Evolutionary conservation across 1,139 yeast species (phyloP).

Genomic region (Geotrichum reessii): DNA sequence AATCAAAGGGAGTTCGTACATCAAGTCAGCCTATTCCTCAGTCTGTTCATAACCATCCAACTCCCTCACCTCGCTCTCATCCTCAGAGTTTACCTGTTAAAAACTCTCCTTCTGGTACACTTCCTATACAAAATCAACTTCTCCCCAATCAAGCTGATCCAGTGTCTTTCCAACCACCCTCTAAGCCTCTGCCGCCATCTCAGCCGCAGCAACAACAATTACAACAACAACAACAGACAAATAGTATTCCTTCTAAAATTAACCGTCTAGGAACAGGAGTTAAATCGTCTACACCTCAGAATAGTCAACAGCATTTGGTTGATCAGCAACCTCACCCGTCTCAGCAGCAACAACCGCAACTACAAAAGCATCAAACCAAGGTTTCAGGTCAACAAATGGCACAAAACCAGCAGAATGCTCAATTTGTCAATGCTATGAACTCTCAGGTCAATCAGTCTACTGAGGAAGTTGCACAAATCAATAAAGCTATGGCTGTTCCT

Average conservation of each 20-base stretch:
- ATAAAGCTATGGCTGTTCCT: constrained; percentile 2
- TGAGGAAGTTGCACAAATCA: background rate
- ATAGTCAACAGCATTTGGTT: constrained; percentile 31
- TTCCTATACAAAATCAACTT: background rate
- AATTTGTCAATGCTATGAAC: background rate
- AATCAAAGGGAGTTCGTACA: background rate
- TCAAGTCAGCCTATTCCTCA: constrained; percentile 1
- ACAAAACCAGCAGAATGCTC: background rate
- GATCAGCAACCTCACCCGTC: constrained; percentile 41
- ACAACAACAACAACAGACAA: background rate
- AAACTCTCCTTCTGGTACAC: background rate
- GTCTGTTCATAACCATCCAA: background rate
- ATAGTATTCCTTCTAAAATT: background rate
- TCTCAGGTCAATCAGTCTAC: background rate
- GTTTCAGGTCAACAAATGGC: background rate
- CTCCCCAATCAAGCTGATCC: background rate
- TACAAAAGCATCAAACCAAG: background rate
- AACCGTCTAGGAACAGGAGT: background rate
- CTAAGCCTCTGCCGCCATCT: background rate
- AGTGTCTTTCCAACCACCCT: background rate
- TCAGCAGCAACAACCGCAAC: constrained; percentile 39
- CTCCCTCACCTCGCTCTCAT: constrained; percentile 1
- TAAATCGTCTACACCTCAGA: background rate
- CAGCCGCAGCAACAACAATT: constrained; percentile 3
- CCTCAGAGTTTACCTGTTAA: background rate